Evolutionary conservation across 1,139 yeast species (phyloP).

Genomic region (Entelexis sorbosivorans): DNA sequence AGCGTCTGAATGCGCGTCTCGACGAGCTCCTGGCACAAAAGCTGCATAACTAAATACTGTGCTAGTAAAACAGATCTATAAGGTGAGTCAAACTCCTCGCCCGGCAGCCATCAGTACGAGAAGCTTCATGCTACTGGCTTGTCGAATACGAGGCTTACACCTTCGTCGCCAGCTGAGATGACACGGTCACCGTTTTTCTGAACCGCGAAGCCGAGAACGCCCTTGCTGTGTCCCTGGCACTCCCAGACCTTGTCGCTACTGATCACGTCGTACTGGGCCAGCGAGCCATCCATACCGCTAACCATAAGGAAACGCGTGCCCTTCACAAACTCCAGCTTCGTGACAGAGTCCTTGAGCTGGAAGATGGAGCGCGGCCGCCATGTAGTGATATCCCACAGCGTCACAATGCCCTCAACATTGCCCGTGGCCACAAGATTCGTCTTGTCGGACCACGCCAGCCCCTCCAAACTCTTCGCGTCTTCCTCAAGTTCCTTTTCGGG

Average conservation of each 20-base stretch:
- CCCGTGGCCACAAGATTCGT: constrained; percentile 67
- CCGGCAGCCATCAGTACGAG: no score
- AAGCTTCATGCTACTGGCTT: background rate
- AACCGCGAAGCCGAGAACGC: constrained; percentile 70
- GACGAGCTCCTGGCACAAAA: constrained; percentile 2
- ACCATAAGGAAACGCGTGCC: constrained; percentile 53
- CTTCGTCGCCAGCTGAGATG: constrained; percentile 96
- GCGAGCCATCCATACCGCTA: constrained; percentile 72
- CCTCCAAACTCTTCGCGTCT: constrained; percentile 74
- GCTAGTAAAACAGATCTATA: no score
- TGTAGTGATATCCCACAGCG: constrained; percentile 68
- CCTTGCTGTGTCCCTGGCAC: constrained; percentile 90
- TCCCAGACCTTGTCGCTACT: constrained; percentile 64
- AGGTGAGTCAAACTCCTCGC: no score
- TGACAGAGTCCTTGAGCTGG: constrained; percentile 67
- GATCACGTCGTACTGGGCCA: constrained; percentile 82
- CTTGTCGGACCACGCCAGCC: constrained; percentile 69
- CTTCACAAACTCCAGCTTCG: constrained; percentile 59
- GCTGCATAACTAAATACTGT: background rate
- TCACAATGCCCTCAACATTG: constrained; percentile 73
- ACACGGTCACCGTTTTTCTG: constrained; percentile 56
- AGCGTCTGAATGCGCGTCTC: constrained; percentile 1
- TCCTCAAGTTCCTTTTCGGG: constrained; percentile 33
- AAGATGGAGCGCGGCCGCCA: constrained; percentile 76
- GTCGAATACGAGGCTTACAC: constrained; percentile 70